Conservation (phyloP, 176 grass and related monocot genomes). For the Triticum aestivum region IWGSC_CS_RefSeq_v2.1 NC_057794.1:518266941-518267440, state of each 20-base stretch:
- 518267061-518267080: not conserved
- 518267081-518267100: not conserved
- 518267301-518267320: constrained; percentile 52
- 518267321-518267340: constrained; percentile 16
- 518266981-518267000: not conserved
- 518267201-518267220: constrained; percentile 49
- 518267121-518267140: not conserved
- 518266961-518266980: not conserved
- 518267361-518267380: constrained; percentile 40
- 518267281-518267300: constrained; percentile 45
- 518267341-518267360: not conserved
- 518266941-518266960: not conserved
- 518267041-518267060: not conserved
- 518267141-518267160: not conserved
- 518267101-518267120: too few relatives aligned
- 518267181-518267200: constrained; percentile 45
- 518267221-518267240: constrained; percentile 58
- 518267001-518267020: not conserved
- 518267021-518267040: not conserved
- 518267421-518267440: not conserved
- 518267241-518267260: constrained; percentile 44
- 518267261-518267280: constrained; percentile 53
- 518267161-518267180: not conserved
- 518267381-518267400: constrained; percentile 40
- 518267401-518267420: not conserved